Conservation (phyloP, 2,329 filamentous ascomycete genomes). For the Ascochyta koolunga region DNA sequence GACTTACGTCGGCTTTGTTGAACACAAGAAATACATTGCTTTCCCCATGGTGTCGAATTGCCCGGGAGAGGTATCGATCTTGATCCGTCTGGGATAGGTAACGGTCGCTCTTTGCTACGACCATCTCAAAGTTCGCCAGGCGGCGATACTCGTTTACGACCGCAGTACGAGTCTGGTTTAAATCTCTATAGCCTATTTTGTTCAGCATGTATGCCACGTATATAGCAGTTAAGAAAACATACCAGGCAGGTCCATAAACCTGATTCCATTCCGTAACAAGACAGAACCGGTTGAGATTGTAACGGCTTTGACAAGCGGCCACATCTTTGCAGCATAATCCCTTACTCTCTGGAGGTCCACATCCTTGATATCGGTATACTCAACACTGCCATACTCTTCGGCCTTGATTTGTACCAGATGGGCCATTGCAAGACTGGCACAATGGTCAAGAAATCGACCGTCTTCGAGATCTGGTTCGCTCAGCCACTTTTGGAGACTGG, state of each 20-base stretch:
- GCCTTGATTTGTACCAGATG: background rate
- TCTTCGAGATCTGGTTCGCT: slow-evolving; percentile 3
- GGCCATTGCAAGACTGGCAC: background rate
- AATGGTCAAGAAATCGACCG: slow-evolving; percentile 1
- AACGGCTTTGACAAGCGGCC: slow-evolving; percentile 19
- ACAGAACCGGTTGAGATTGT: slow-evolving; percentile 18
- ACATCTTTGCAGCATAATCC: background rate
- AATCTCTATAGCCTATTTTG: slow-evolving; percentile 20
- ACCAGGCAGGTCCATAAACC: slow-evolving; percentile 21
- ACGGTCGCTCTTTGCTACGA: slow-evolving; percentile 3
- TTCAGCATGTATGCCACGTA: background rate
- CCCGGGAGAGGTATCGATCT: background rate
- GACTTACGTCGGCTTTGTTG: slow-evolving; percentile 21
- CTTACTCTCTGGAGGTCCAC: background rate
- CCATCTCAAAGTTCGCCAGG: slow-evolving; percentile 19
- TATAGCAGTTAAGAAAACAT: background rate
- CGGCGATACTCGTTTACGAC: slow-evolving; percentile 17
- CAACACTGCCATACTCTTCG: background rate
- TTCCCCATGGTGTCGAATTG: background rate
- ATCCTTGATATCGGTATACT: slow-evolving; percentile 8
- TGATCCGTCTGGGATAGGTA: background rate
- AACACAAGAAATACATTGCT: slow-evolving; percentile 18
- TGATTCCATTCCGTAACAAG: slow-evolving; percentile 4
- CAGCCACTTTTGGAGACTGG: background rate
- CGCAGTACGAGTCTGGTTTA: slow-evolving; percentile 16